A percentile compares a stretch with the other conserved stretches of the same genome.
Conservation (phyloP, 345 rosid genomes). For the Brassica juncea region DNA sequence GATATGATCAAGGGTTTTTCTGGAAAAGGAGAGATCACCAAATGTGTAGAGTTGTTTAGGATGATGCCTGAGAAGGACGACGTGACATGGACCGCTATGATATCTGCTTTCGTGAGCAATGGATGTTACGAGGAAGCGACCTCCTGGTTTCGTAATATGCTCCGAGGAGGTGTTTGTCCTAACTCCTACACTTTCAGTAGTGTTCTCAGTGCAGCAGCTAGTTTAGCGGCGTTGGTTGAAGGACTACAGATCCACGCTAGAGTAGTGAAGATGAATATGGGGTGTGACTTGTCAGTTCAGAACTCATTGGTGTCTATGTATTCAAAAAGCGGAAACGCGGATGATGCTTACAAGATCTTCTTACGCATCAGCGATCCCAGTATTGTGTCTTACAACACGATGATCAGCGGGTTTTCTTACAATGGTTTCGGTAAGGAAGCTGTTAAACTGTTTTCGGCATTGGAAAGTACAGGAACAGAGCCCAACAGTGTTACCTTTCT, state of each 20-base stretch:
- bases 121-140: constrained; percentile 57
- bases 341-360: constrained; percentile 60
- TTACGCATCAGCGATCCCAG: constrained; percentile 50
- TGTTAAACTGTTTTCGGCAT: constrained; percentile 47
- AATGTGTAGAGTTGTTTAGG: constrained; percentile 53
- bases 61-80: constrained; percentile 76
- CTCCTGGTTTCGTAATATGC: constrained; percentile 62
- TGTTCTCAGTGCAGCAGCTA: constrained; percentile 69
- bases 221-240: constrained; percentile 55
- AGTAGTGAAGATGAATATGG: constrained; percentile 52
- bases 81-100: constrained; percentile 73
- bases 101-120: constrained; percentile 69
- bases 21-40: constrained; percentile 45
- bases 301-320: constrained; percentile 73
- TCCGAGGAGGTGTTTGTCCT: constrained; percentile 46
- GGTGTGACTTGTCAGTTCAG: constrained; percentile 52
- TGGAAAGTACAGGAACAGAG: constrained; percentile 49
- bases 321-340: constrained; percentile 69
- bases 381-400: constrained; percentile 66
- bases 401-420: constrained; percentile 72
- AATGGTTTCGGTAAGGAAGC: constrained; percentile 69
- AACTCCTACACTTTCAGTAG: constrained; percentile 62
- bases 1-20: constrained; percentile 65
- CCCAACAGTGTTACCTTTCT: constrained; percentile 76
- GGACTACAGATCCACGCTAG: constrained; percentile 69